A percentile compares a stretch with the other conserved stretches of the same genome.
phyloP scores from a whole-genome alignment of 148 eudicot species.

The Camellia granthamiana region DNA sequence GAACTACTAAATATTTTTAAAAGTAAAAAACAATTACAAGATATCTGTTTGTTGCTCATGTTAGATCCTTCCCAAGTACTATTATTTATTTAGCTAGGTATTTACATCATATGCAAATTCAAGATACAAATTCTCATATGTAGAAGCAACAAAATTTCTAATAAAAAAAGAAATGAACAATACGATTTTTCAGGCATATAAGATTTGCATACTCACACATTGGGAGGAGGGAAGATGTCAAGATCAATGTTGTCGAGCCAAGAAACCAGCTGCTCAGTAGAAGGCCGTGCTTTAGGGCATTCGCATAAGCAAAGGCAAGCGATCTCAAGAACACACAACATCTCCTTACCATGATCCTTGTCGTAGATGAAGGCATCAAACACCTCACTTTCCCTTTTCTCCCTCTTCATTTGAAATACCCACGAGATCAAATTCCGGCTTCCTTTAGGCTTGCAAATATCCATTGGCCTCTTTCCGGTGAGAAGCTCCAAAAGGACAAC shows the following conservation, averaged over 20 bases:
- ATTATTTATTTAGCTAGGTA: slow-evolving; percentile 1
- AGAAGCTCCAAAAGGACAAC: slow-evolving; percentile 57
- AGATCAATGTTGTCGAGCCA: slow-evolving; percentile 38
- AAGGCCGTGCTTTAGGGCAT: slow-evolving; percentile 42
- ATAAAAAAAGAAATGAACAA: not conserved
- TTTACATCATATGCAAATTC: not conserved
- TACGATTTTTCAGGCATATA: not conserved
- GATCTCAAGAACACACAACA: slow-evolving; percentile 38
- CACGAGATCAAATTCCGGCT: slow-evolving; percentile 41
- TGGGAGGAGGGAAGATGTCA: not conserved
- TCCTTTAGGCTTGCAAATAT: slow-evolving; percentile 42
- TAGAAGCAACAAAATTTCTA: not conserved
- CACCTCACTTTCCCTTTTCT: slow-evolving; percentile 39
- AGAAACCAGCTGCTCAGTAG: slow-evolving; percentile 37
- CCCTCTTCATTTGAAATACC: slow-evolving; percentile 42
- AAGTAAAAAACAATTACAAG: not conserved
- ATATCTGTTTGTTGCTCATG: not conserved
- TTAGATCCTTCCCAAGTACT: not conserved
- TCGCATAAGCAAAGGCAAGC: slow-evolving; percentile 44
- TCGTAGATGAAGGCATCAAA: slow-evolving; percentile 43
- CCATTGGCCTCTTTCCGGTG: slow-evolving; percentile 52
- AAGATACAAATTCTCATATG: too few relatives aligned
- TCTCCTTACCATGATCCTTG: slow-evolving; percentile 31
- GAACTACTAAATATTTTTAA: not conserved
- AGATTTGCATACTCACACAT: not conserved